These are phyloP conservation scores for Lentinula edodes DNA, from an alignment of 768 basidiomycete species.

Conservation along the genomic window DNA sequence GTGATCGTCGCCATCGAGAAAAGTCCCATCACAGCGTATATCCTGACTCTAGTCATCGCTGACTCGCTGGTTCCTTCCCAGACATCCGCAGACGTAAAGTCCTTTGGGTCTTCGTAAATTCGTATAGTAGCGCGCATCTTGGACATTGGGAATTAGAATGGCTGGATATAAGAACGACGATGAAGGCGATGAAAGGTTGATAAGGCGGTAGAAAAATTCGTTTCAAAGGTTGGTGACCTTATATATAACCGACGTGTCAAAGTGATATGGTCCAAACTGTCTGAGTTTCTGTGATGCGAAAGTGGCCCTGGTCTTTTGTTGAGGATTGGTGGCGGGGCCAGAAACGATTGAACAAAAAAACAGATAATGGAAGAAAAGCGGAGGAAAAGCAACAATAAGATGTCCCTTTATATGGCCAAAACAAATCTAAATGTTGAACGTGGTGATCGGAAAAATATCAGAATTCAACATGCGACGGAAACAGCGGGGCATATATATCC, in stretches of 20 bases:
- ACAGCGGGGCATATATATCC: background rate
- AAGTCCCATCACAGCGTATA: background rate
- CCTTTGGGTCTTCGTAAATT: slow-evolving; percentile 4
- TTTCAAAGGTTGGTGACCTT: background rate
- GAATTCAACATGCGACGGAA: background rate
- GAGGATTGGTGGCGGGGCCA: background rate
- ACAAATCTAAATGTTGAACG: background rate
- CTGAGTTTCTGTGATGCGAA: background rate
- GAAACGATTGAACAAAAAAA: background rate
- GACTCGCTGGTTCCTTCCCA: slow-evolving; percentile 1
- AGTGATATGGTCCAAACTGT: background rate
- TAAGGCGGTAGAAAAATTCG: background rate
- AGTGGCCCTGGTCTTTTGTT: background rate
- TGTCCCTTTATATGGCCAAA: background rate
- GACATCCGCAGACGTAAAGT: background rate
- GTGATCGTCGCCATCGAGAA: background rate
- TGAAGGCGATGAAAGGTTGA: background rate
- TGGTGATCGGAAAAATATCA: background rate
- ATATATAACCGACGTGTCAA: background rate
- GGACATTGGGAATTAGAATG: background rate
- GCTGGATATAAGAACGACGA: too few species aligned
- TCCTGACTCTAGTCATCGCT: background rate
- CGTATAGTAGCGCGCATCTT: slow-evolving; percentile 2
- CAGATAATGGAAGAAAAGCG: background rate
- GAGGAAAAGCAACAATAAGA: background rate